Conservation (phyloP, 129 eudicot species). For the Helianthus tuberosus region DNA sequence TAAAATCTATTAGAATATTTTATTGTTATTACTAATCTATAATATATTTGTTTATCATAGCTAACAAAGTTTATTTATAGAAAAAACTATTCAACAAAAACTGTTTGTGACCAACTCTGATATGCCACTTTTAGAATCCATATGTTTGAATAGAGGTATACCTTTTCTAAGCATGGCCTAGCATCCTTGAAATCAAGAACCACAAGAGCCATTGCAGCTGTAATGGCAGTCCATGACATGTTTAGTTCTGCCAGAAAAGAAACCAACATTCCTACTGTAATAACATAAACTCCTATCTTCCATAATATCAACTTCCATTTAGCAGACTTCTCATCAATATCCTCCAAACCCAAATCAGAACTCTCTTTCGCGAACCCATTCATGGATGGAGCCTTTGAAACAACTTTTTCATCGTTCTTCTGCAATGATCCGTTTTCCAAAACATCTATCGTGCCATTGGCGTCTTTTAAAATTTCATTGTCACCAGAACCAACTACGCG, state of each 20-base stretch:
- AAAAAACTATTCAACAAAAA: neutral
- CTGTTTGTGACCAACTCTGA: neutral
- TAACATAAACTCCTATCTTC: constrained; percentile 76
- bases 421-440: constrained; percentile 17
- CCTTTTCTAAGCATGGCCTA: constrained; percentile 81
- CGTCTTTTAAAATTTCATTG: constrained; percentile 37
- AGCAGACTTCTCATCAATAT: constrained; percentile 34
- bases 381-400: constrained; percentile 34
- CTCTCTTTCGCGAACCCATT: constrained; percentile 36
- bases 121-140: neutral
- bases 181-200: constrained; percentile 98
- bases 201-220: constrained; percentile 92
- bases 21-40: neutral
- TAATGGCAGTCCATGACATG: constrained; percentile 95
- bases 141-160: constrained; percentile 15
- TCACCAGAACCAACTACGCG: constrained; percentile 43
- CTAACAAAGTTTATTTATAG: too few species aligned
- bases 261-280: constrained; percentile 84
- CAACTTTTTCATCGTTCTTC: constrained; percentile 29
- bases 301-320: constrained; percentile 69
- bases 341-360: constrained; percentile 33
- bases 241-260: constrained; percentile 71
- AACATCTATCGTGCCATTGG: constrained; percentile 43
- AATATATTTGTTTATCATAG: neutral
- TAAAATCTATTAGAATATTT: neutral